Percentiles rank a stretch among this genome's conserved stretches.
Evolutionary conservation across 2,329 filamentous ascomycete genomes (phyloP).

Genomic region (Alternaria tenuissima): DNA sequence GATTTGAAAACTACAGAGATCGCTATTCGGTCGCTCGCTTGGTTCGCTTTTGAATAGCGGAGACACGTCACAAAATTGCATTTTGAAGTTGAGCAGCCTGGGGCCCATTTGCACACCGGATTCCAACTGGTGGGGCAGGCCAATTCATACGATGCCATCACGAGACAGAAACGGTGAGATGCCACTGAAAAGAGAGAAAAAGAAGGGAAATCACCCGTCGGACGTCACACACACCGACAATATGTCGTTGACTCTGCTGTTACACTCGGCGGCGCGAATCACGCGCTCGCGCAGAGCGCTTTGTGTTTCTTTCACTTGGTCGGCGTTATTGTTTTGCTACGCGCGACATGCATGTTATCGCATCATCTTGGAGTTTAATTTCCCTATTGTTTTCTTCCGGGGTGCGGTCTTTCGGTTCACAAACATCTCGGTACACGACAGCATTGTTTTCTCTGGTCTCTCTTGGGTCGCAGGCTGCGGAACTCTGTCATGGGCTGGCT

Average conservation of each 20-base stretch:
- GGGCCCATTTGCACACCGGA: neutral
- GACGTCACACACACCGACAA: neutral
- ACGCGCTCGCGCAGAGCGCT: conserved; percentile 15
- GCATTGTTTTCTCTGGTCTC: conserved; percentile 13
- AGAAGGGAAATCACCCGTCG: neutral
- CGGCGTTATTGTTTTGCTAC: conserved; percentile 16
- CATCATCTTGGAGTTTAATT: conserved; percentile 28
- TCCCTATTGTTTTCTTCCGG: conserved; percentile 5
- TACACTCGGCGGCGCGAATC: conserved; percentile 11
- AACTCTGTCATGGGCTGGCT: conserved; percentile 18
- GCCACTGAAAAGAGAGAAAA: neutral
- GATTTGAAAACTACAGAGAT: neutral
- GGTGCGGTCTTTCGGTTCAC: conserved; percentile 7
- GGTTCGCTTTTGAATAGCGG: conserved; percentile 6
- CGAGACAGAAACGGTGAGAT: neutral
- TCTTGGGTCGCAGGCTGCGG: conserved; percentile 11
- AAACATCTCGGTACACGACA: conserved; percentile 20
- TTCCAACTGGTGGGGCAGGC: neutral
- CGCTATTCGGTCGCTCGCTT: neutral
- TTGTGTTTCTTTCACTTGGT: conserved; percentile 9
- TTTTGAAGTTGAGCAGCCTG: neutral
- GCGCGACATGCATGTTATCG: conserved; percentile 19
- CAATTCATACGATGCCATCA: neutral
- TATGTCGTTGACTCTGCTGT: conserved; percentile 12
- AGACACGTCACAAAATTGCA: conserved; percentile 1